Base-by-base conservation (phyloP, 768 basidiomycete species). In the Nidularia sp. region DNA sequence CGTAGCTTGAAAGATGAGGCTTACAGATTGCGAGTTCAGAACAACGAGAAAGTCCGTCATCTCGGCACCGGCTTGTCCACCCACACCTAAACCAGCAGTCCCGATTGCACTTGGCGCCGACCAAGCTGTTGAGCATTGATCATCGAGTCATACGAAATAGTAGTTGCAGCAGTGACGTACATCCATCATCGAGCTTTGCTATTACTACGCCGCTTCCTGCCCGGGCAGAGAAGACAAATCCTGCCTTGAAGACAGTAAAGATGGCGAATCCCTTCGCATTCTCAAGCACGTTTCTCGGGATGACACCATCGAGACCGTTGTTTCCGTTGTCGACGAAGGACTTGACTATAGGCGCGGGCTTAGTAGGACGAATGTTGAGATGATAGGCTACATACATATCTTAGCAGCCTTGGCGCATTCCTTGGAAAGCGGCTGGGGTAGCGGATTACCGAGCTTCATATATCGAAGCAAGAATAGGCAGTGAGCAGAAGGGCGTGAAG, bases 71-170 rank as follows among this genome's bases (percentile, higher is more conserved):
- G 80, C 76, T 61, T 92, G 90, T 15, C 87, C 83, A 46, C 96
- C 97, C 3, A 95, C 73, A 0, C 96, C 96, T 4, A 95, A 63
- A 0, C 96, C 96, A 10, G 88, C 96, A 2, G 91, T 86, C 25
- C 94, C 95, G 44, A 99, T 96, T 2, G 96, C 97, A 63, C 88
- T 90, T 2, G 97, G 97, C 15, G 94, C 85, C 34, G 90, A 92
- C 95, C 95, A 99, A 35, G 81, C 89, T 93, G 33, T 34, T 52
- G 18, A 54, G 25, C 29, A 35, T 18, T 29, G 5, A 54, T 51
- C 22, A 49, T 31, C 6, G 51, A 51, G 10, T 32, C 43, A 39
- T 34, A 44, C 13, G 29, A 45, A n/a, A 32, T 41, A 45, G 45
- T 39, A 43, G 44, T 12, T 22, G 15, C 47, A 44, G 22, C 51